Evolutionary conservation across 2,329 filamentous ascomycete species (phyloP), one percentile per base, ranked within the genome.

Genomic region (Phialocephala subalpina): DNA sequence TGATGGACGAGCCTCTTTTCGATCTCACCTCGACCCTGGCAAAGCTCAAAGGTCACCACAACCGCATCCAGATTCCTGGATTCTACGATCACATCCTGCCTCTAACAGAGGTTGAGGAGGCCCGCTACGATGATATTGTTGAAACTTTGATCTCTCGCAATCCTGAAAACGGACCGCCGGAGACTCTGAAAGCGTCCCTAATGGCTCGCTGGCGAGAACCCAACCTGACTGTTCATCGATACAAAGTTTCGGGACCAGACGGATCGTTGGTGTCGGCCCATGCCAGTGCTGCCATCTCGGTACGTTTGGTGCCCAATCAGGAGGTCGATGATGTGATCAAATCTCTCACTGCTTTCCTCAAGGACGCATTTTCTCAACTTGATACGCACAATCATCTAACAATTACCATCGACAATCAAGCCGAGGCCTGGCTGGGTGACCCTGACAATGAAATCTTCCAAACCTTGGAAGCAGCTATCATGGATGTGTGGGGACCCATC

Each of bases 151-250:
- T 94, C 36, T 86, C 87, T 18, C 88, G 90, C 62, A 92, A 92
- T 72, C 89, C 92, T 2, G 82, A 84, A 25, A 79, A 80, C 20
- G 81, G 83, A 0, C 83, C 86, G 1, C 84, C 90, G 0, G 86
- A 91, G 7, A 86, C 86, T n/a, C 87, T 98, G 56, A 94, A 95
- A 66, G 85, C 89, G 42, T 94, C 91, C 1, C 84, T 99, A 6
- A 97, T 97, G 91, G 92, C 94, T 12, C 87, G 94, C 64, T 99
- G 96, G 96, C 90, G 96, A 25, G 94, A 98, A 75, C 94, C 96
- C 0, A 97, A 97, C 58, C 82, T 99, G 60, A 98, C 96, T 0
- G 92, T 98, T 52, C 96, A 99, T 79, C 87, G 93, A 8, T 94
- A 98, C 78, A 93, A 97, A 74, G 94, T 95, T 0, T 97, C 94